phyloP scores from a whole-genome alignment of 129 eudicot genomes.

The carrot (Daucus carota) region DH1_v3.0 NC_030383.2:15901501-15902000 shows the following conservation, averaged over 20 bases:
- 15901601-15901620: slow-evolving; percentile 56
- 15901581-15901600: slow-evolving; percentile 35
- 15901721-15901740: slow-evolving; percentile 68
- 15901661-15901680: slow-evolving; percentile 81
- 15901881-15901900: background rate
- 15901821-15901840: background rate
- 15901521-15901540: background rate
- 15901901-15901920: background rate
- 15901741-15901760: slow-evolving; percentile 64
- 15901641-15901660: slow-evolving; percentile 66
- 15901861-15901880: background rate
- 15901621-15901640: slow-evolving; percentile 53
- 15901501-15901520: background rate
- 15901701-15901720: slow-evolving; percentile 90
- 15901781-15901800: slow-evolving; percentile 14
- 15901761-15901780: slow-evolving; percentile 8
- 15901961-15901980: slow-evolving; percentile 13
- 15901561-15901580: background rate
- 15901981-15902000: slow-evolving; percentile 4
- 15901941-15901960: slow-evolving; percentile 22
- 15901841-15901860: background rate
- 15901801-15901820: slow-evolving; percentile 1
- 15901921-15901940: background rate
- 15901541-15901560: background rate
- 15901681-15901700: slow-evolving; percentile 96